Percentiles rank a stretch among this genome's conserved stretches.
phyloP scores from a whole-genome alignment of 805 yeast species.

The Zygosaccharomyces kombuchaensis region DNA sequence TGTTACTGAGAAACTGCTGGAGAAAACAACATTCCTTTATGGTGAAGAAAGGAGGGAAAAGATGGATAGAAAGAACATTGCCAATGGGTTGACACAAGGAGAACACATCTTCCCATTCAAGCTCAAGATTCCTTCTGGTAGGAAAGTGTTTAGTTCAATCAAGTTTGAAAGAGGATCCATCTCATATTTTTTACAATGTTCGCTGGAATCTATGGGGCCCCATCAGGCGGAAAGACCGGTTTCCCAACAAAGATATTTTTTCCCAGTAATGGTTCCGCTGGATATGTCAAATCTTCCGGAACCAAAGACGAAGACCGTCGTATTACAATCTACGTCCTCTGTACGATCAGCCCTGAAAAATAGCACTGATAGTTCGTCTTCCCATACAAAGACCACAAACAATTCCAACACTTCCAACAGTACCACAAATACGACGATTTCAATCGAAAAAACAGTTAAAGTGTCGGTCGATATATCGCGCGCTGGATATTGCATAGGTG shows the following conservation, averaged over 20 bases:
- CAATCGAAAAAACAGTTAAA: slow-evolving; percentile 32
- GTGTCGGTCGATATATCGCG: slow-evolving; percentile 47
- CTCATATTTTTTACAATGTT: slow-evolving; percentile 46
- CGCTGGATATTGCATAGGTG: slow-evolving; percentile 77
- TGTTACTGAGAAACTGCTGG: slow-evolving; percentile 49
- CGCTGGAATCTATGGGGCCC: slow-evolving; percentile 19
- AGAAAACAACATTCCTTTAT: slow-evolving; percentile 55
- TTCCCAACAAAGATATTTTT: slow-evolving; percentile 50
- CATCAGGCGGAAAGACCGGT: slow-evolving; percentile 26
- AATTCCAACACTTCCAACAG: slow-evolving; percentile 19
- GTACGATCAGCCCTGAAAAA: slow-evolving; percentile 11
- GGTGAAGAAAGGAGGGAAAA: slow-evolving; percentile 39
- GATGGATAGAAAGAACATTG: slow-evolving; percentile 7
- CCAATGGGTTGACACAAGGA: slow-evolving; percentile 62
- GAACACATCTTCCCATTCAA: slow-evolving; percentile 86
- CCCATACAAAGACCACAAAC: slow-evolving; percentile 26
- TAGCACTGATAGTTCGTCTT: slow-evolving; percentile 19
- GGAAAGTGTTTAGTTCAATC: slow-evolving; percentile 66
- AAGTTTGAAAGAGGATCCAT: slow-evolving; percentile 86
- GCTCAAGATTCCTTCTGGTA: slow-evolving; percentile 65
- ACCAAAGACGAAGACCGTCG: slow-evolving; percentile 61
- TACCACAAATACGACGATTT: slow-evolving; percentile 6
- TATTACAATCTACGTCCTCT: slow-evolving; percentile 49
- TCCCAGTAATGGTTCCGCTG: slow-evolving; percentile 65
- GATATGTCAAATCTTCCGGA: slow-evolving; percentile 65